Evolutionary conservation across 495 filamentous ascomycete genomes (phyloP), one percentile per base, ranked within the genome.

Genomic region (Trichoderma erinaceum): DNA sequence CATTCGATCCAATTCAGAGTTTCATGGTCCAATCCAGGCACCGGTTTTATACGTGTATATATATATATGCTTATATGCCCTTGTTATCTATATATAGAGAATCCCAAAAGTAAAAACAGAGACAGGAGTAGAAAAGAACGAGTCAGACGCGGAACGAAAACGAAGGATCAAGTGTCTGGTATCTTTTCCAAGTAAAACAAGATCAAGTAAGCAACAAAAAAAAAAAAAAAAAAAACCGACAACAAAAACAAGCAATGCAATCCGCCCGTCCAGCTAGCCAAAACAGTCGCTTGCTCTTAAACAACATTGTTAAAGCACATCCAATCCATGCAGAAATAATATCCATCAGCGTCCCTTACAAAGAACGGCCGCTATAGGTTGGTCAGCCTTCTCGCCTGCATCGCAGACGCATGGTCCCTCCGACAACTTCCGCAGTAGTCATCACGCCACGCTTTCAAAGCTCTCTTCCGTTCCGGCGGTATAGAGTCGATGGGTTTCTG

Each of bases 341-440:
- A 48, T 52, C n/a, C 56, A 25, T 29, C 56, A 18, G 50, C 44
- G 44, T 11, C 44, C 44, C 5, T 3, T n/a, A 48, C 44, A 48
- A 48, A 48, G 44, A 4, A 16, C 13, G 44, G 44, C 44, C 44
- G 11, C 23, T 61, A 27, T 21, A 61, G 23, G 16, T 32, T 61
- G 56, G 23, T 15, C 27, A 61, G n/a, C 23, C 56, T 25, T 56
- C 50, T 61, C 69, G 75, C 72, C 44, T 68, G 66, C 44, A 74
- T 21, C 65, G 79, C 66, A n/a, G 46, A 72, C 68, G 73, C 76
- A 71, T 82, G 82, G 74, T 92, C 91, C 63, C 73, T 75, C 69
- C 79, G 83, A 78, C 90, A 93, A 70, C 90, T 93, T 41, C 84
- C 83, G 75, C 91, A 94, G 75, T 93, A 93, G 69, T 84, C 83